Evolutionary conservation across 805 yeast species (phyloP).

Genomic region (Nakazawaea ishiwadae): DNA sequence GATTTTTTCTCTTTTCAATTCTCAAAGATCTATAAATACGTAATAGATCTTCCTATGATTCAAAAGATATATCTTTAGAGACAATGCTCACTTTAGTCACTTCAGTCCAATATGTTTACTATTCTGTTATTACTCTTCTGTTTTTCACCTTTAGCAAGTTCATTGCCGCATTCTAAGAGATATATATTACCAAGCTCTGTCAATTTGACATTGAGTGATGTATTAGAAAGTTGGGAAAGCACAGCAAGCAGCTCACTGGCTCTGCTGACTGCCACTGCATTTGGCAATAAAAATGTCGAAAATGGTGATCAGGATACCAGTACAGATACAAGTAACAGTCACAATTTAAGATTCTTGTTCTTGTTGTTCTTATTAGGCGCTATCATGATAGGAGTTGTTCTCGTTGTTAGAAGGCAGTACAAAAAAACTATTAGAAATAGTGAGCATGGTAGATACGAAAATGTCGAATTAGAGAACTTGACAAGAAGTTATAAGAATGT

Average conservation of each 20-base stretch:
- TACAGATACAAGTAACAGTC: too few relatives aligned
- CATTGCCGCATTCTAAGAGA: slow-evolving; percentile 1
- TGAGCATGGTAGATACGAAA: too few relatives aligned
- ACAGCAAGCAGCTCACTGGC: too few relatives aligned
- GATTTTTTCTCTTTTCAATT: too few relatives aligned
- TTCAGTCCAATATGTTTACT: slow-evolving; percentile 8
- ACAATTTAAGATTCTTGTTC: slow-evolving; percentile 1
- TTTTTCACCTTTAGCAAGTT: slow-evolving; percentile 3
- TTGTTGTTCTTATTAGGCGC: neutral
- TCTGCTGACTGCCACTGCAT: neutral
- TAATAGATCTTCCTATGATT: too few relatives aligned
- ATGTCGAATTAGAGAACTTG: slow-evolving; percentile 5
- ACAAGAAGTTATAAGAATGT: neutral
- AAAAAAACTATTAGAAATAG: too few relatives aligned
- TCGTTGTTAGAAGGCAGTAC: slow-evolving; percentile 8
- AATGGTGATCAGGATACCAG: too few relatives aligned
- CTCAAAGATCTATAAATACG: too few relatives aligned
- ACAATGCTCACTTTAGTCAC: neutral
- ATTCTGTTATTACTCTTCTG: slow-evolving; percentile 2
- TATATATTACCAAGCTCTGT: neutral
- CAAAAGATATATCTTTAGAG: neutral
- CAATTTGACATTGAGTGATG: neutral
- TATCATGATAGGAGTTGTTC: slow-evolving; percentile 1
- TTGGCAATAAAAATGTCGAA: slow-evolving; percentile 7
- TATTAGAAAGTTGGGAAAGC: neutral